phyloP scores from a whole-genome alignment of 2,329 filamentous ascomycete species.

The Chaetomiaceae sp. region DNA sequence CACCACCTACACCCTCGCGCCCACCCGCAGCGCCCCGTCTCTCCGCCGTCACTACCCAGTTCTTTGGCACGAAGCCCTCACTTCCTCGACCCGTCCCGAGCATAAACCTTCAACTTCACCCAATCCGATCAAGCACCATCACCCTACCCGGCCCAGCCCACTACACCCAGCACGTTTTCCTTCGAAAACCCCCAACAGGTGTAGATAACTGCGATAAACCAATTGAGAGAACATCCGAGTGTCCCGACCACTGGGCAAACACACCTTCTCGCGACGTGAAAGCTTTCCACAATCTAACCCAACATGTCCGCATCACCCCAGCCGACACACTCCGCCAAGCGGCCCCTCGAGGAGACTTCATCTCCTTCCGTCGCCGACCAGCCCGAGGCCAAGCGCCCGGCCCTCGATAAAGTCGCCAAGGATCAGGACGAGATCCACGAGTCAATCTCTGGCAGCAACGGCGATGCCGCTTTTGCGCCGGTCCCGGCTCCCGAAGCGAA shows the following conservation, averaged over 20 bases:
- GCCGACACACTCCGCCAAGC: slow-evolving; percentile 73
- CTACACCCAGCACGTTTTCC: slow-evolving; percentile 90
- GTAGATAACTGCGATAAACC: slow-evolving; percentile 60
- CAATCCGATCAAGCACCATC: slow-evolving; percentile 19
- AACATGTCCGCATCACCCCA: slow-evolving; percentile 70
- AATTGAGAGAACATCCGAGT: slow-evolving; percentile 47
- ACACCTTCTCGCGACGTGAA: slow-evolving; percentile 26
- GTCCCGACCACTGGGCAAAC: slow-evolving; percentile 35
- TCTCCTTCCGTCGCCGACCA: slow-evolving; percentile 92
- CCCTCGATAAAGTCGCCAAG: slow-evolving; percentile 85
- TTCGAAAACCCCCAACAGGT: slow-evolving; percentile 78
- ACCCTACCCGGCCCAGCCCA: slow-evolving; percentile 43
- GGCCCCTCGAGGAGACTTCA: slow-evolving; percentile 92
- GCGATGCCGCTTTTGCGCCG: slow-evolving; percentile 24
- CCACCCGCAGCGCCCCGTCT: slow-evolving; percentile 19
- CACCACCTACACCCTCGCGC: slow-evolving; percentile 14
- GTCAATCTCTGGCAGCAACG: slow-evolving; percentile 37
- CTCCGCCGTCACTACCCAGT: slow-evolving; percentile 17
- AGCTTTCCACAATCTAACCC: slow-evolving; percentile 31
- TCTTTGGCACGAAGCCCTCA: slow-evolving; percentile 16
- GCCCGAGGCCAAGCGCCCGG: slow-evolving; percentile 93
- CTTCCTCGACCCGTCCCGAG: slow-evolving; percentile 21
- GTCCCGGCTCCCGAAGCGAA: slow-evolving; percentile 42
- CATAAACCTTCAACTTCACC: slow-evolving; percentile 19
- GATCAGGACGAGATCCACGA: slow-evolving; percentile 54